Evolutionary conservation across 768 basidiomycete genomes (phyloP).

Genomic region (Xanthoconium stramineum): DNA sequence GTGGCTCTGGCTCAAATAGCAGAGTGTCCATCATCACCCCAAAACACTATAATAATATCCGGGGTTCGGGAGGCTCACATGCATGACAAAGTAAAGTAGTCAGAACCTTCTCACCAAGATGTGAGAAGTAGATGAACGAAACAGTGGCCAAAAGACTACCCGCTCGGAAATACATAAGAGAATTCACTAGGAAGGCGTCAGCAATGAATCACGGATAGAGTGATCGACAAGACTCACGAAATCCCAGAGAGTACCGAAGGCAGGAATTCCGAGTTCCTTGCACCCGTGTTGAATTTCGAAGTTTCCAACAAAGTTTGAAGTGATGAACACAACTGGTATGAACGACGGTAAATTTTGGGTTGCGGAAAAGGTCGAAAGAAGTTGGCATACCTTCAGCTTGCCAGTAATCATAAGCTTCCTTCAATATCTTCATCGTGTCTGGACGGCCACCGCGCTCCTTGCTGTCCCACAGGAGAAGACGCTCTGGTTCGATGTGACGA

Average conservation of each 20-base stretch:
- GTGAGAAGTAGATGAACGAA: constrained; percentile 5
- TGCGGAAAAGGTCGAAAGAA: neutral
- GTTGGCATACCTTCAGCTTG: constrained; percentile 56
- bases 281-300: constrained; percentile 77
- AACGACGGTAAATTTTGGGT: neutral
- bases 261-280: constrained; percentile 64
- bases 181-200: constrained; percentile 21
- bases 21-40: neutral
- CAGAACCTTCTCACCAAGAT: constrained; percentile 3
- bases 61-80: constrained; percentile 1
- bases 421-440: constrained; percentile 72
- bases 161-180: neutral
- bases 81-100: constrained; percentile 4
- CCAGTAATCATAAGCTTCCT: constrained; percentile 66
- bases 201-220: neutral
- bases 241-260: constrained; percentile 71
- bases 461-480: constrained; percentile 74
- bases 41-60: neutral
- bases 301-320: constrained; percentile 79
- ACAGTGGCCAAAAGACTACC: neutral
- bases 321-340: constrained; percentile 68
- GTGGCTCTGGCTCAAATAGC: constrained; percentile 5
- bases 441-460: constrained; percentile 72
- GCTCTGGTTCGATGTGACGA: constrained; percentile 68
- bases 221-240: constrained; percentile 39